phyloP scores from a whole-genome alignment of 2,329 filamentous ascomycete genomes.

The Paecilomyces sp. region DNA sequence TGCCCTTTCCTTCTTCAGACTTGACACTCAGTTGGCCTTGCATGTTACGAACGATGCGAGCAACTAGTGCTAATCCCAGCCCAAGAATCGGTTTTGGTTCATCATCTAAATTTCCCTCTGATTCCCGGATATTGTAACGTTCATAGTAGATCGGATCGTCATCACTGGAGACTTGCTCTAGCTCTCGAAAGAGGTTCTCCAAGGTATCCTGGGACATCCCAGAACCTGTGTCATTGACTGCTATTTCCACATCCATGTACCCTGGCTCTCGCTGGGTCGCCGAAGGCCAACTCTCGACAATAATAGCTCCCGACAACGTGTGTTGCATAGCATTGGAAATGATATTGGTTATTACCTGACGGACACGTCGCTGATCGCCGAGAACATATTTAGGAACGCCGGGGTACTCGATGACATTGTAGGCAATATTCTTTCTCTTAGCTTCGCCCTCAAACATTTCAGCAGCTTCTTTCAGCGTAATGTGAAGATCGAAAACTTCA shows the following conservation, averaged over 20 bases:
- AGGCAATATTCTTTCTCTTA: constrained; percentile 65
- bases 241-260: constrained; percentile 64
- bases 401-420: constrained; percentile 59
- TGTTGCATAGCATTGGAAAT: constrained; percentile 80
- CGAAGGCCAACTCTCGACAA: constrained; percentile 59
- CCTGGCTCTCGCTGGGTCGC: constrained; percentile 38
- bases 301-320: constrained; percentile 61
- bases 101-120: constrained; percentile 19
- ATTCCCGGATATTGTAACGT: constrained; percentile 25
- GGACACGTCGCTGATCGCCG: constrained; percentile 72
- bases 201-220: constrained; percentile 55
- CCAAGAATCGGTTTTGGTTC: constrained; percentile 53
- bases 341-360: constrained; percentile 76
- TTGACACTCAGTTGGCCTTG: constrained; percentile 78
- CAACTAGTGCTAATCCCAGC: constrained; percentile 80
- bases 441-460: constrained; percentile 68
- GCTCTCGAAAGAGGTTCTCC: constrained; percentile 54
- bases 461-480: constrained; percentile 69
- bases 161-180: constrained; percentile 58
- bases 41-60: constrained; percentile 81
- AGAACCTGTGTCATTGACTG: constrained; percentile 66
- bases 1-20: constrained; percentile 75
- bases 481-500: constrained; percentile 66
- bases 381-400: constrained; percentile 65
- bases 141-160: constrained; percentile 36